phyloP scores from a whole-genome alignment of 768 basidiomycete genomes.

The Amanita thiersii region DNA sequence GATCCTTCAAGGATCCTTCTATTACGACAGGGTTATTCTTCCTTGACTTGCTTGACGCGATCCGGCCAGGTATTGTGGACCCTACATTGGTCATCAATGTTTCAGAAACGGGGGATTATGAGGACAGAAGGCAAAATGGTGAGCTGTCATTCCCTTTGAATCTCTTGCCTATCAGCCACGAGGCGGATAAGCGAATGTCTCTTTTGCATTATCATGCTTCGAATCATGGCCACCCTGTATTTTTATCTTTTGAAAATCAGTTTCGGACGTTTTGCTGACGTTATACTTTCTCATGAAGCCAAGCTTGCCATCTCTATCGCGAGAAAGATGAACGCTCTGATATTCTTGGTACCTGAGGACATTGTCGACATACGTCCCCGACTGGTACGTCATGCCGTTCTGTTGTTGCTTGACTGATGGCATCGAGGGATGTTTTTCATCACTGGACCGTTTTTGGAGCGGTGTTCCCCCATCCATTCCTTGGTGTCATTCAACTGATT shows the following conservation, averaged over 20 bases:
- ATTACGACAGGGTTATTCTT: constrained; percentile 89
- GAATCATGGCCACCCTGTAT: too few species aligned
- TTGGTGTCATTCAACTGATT: neutral
- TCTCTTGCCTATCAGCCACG: constrained; percentile 5
- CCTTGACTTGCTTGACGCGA: constrained; percentile 84
- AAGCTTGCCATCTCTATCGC: constrained; percentile 98
- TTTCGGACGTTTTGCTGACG: too few species aligned
- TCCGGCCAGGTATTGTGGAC: constrained; percentile 94
- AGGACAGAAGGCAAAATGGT: constrained; percentile 93
- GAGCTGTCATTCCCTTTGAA: constrained; percentile 14
- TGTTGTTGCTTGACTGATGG: neutral
- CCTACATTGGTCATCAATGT: constrained; percentile 69
- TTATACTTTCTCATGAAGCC: too few species aligned
- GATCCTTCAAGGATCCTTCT: constrained; percentile 91
- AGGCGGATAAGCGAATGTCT: neutral
- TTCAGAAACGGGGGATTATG: constrained; percentile 56
- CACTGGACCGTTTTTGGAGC: too few species aligned
- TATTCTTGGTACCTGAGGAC: constrained; percentile 95
- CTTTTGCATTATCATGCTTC: too few species aligned
- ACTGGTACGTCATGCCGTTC: constrained; percentile 48
- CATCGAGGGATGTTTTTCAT: neutral
- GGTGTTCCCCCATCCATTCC: too few species aligned
- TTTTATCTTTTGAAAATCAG: too few species aligned
- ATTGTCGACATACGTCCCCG: constrained; percentile 92
- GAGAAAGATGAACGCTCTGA: constrained; percentile 93